phyloP scores from a whole-genome alignment of 1,284 basidiomycete species.

The Boletus smithii region DNA sequence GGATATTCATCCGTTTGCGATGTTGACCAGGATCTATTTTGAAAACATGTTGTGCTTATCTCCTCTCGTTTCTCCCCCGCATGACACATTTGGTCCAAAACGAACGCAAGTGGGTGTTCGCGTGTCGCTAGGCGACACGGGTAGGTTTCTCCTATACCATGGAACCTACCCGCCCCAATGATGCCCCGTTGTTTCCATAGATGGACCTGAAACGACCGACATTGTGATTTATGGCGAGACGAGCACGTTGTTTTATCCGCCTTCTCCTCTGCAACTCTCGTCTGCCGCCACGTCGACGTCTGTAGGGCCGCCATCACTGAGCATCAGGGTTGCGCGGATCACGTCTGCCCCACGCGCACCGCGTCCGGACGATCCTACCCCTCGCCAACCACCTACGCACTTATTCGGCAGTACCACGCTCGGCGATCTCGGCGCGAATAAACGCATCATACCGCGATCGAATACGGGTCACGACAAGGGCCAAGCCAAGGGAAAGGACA shows the following conservation, averaged over 20 bases:
- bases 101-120: conserved; percentile 54
- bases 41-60: conserved; percentile 63
- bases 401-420: conserved; percentile 28
- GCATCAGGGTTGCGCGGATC: conserved; percentile 58
- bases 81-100: conserved; percentile 4
- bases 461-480: conserved; percentile 5
- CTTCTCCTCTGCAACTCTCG: conserved; percentile 8
- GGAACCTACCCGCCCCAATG: not conserved
- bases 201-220: conserved; percentile 61
- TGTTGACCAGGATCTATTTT: conserved; percentile 61
- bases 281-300: conserved; percentile 16
- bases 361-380: conserved; percentile 74
- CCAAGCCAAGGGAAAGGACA: conserved; percentile 15
- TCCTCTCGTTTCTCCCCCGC: conserved; percentile 36
- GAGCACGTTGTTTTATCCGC: conserved; percentile 20
- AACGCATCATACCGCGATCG: conserved; percentile 13
- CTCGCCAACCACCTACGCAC: conserved; percentile 54
- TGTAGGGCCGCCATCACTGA: conserved; percentile 33
- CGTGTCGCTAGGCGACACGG: conserved; percentile 65
- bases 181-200: conserved; percentile 31
- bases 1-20: conserved; percentile 67
- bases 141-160: conserved; percentile 36
- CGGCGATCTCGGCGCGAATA: conserved; percentile 21
- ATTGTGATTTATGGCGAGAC: conserved; percentile 64
- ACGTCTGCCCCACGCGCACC: conserved; percentile 45